Evolutionary conservation across 2,329 filamentous ascomycete genomes (phyloP), one percentile per base, ranked within the genome.

Genomic region (Aaosphaeria arxii): DNA sequence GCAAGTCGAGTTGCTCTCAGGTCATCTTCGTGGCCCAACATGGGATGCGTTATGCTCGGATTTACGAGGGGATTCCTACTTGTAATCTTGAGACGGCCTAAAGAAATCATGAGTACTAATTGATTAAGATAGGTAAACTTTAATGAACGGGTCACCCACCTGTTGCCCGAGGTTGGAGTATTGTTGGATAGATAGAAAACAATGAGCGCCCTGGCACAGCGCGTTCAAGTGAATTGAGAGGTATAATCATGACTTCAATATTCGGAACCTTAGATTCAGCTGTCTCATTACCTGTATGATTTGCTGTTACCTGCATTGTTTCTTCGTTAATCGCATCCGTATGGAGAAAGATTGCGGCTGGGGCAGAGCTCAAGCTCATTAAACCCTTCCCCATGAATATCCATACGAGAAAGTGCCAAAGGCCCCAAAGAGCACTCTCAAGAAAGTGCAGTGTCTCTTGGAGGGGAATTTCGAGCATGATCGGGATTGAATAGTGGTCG

Each of bases 321-420:
- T 17, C 33, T 40, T 49, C 47, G 17, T 49, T 41, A 28, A 49
- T 45, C 35, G 46, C 44, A 36, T 52, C 47, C 31, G 47, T 49
- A 45, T 47, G 50, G 13, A 49, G 40, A 33, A 49, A 52, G 30
- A 52, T 46, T 33, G 50, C 46, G 32, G 44, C 40, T 45, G 50
- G 46, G 35, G 50, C 44, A 17, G 50, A 41, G 39, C 46, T 52
- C 46, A 43, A 47, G 47, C 50, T 36, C 38, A 49, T 42, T 24
- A 17, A 31, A 42, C 50, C 50, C 43, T 44, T 49, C 45, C 50
- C 44, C 5, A 43, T 52, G 44, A 52, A 49, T 36, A 52, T 49
- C 50, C 50, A 52, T 42, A 49, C 35, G 13, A 52, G 40, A 42
- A 53, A 47, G 30, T 50, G 43, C 50, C 50, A 53, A 44, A 53